Evolutionary conservation across 768 basidiomycete species (phyloP).

Genomic region (Panellus pusillus): DNA sequence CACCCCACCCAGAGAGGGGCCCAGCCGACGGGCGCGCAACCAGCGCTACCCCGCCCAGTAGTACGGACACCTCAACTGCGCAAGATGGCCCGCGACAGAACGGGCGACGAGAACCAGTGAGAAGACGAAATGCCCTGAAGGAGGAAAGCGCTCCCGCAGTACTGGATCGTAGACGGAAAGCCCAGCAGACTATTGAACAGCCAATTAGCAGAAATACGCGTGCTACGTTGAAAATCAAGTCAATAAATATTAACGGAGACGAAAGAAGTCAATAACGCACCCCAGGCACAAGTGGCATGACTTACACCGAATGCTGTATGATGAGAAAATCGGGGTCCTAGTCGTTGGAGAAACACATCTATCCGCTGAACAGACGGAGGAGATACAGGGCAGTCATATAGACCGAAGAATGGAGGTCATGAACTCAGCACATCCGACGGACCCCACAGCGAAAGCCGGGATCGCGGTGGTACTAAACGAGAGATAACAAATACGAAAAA

Average conservation of each 20-base stretch:
- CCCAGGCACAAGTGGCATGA: constrained; percentile 12
- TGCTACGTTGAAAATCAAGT: background rate
- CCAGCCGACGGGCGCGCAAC: too few relatives aligned
- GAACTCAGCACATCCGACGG: background rate
- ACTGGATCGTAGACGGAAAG: too few relatives aligned
- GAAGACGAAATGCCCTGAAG: too few relatives aligned
- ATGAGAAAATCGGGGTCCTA: constrained; percentile 16
- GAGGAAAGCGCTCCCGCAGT: too few relatives aligned
- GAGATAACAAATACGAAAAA: constrained; percentile 9
- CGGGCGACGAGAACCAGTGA: too few relatives aligned
- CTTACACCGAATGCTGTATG: constrained; percentile 14
- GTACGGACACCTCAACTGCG: too few relatives aligned
- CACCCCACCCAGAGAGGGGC: too few relatives aligned
- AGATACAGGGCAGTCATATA: background rate
- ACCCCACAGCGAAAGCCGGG: constrained; percentile 4
- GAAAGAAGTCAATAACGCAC: background rate
- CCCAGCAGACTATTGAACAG: too few relatives aligned
- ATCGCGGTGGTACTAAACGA: constrained; percentile 21
- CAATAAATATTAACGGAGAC: constrained; percentile 23
- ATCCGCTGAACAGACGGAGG: background rate
- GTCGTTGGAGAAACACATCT: constrained; percentile 22
- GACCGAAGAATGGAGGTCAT: constrained; percentile 1
- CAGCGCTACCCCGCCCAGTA: too few relatives aligned
- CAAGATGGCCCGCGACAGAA: too few relatives aligned
- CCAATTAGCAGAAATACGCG: background rate